Percentiles rank a stretch among this genome's conserved stretches.
These are phyloP conservation scores for Heliamphora pulchella DNA, from an alignment of 179 eudicot genomes.

Conservation along the genomic window DNA sequence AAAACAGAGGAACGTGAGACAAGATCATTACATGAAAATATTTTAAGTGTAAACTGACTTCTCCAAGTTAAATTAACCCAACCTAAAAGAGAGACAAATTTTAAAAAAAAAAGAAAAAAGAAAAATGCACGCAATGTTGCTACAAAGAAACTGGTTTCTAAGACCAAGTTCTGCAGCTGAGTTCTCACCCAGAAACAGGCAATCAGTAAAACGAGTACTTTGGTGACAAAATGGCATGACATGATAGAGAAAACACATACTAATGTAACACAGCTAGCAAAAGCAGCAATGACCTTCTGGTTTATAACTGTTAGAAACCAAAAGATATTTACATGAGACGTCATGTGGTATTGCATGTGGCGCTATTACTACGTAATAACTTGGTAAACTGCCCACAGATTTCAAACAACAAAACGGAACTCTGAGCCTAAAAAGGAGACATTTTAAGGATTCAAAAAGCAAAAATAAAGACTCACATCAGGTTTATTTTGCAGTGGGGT, in stretches of 20 bases:
- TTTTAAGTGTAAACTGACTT: no score
- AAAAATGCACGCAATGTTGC: not conserved
- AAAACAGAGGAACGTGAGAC: not conserved
- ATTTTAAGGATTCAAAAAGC: not conserved
- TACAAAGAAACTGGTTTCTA: not conserved
- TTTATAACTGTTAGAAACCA: not conserved
- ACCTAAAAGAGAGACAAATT: no score
- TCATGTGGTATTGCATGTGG: not conserved
- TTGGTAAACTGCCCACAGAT: not conserved
- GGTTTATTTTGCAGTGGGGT: slow-evolving; percentile 59
- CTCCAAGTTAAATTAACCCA: no score
- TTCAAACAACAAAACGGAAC: not conserved
- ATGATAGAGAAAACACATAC: not conserved
- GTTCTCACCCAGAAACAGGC: not conserved
- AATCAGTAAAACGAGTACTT: not conserved
- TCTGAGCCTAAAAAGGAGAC: not conserved
- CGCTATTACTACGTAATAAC: not conserved
- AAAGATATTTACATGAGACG: not conserved
- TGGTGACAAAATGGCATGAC: not conserved
- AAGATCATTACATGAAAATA: slow-evolving; percentile 20
- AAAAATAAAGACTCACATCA: slow-evolving; percentile 41
- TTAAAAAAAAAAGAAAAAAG: not conserved
- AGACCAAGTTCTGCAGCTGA: not conserved
- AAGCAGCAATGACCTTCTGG: slow-evolving; percentile 5
- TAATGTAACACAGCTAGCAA: not conserved